Conservation (phyloP, 306 rosid species). For the Oxytropis ochrocephala region DNA sequence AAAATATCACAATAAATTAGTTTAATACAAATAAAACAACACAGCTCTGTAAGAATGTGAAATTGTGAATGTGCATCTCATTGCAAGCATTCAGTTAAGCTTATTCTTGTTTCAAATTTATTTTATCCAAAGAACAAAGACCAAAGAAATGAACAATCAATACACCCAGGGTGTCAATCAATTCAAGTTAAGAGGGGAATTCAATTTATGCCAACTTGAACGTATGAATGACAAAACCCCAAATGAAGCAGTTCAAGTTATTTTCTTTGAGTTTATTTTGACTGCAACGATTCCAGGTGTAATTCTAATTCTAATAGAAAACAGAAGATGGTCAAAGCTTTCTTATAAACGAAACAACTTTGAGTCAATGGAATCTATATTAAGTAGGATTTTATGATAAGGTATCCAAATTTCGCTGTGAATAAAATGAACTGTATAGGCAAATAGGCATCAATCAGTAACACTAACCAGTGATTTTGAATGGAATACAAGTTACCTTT, state of each 20-base stretch:
- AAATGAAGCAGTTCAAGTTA: not conserved
- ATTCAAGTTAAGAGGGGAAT: not conserved
- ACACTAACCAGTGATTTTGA: too few species aligned
- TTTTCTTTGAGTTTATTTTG: not conserved
- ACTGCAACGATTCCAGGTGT: too few species aligned
- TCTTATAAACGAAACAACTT: too few species aligned
- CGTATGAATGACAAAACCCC: not conserved
- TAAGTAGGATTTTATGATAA: too few species aligned
- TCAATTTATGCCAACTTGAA: not conserved
- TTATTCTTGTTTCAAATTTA: not conserved
- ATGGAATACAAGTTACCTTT: too few species aligned
- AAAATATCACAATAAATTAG: not conserved
- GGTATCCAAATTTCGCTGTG: too few species aligned
- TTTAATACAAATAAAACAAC: not conserved
- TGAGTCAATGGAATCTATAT: too few species aligned
- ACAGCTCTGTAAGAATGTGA: not conserved
- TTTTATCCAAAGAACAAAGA: not conserved
- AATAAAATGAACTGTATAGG: too few species aligned
- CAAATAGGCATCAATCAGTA: too few species aligned
- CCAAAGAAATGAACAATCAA: not conserved
- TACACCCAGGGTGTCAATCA: not conserved
- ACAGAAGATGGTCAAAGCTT: too few species aligned
- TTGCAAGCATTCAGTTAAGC: constrained; percentile 13
- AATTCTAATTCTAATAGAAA: too few species aligned
- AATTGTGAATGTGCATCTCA: not conserved